A percentile compares a stretch with the other conserved stretches of the same genome.
phyloP scores from a whole-genome alignment of 2,329 filamentous ascomycete species.

The Cladosporium sp. region DNA sequence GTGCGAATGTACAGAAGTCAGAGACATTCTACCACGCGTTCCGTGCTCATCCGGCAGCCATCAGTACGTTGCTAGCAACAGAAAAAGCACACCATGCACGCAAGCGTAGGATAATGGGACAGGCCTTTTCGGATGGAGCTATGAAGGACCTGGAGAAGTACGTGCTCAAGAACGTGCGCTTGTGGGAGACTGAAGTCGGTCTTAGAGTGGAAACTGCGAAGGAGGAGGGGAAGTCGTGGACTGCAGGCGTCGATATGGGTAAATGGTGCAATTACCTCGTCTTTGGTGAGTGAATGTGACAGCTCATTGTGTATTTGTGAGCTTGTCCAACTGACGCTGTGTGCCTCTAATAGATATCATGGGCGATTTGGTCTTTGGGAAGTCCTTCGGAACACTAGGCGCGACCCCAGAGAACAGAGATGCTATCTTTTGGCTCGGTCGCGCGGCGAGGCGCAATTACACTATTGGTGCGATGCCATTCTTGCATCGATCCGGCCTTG shows the following conservation, averaged over 20 bases:
- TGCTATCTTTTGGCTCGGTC: conserved; percentile 44
- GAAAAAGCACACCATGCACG: conserved; percentile 47
- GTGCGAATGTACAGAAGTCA: conserved; percentile 51
- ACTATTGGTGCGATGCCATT: conserved; percentile 39
- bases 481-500: conserved; percentile 27
- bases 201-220: conserved; percentile 19
- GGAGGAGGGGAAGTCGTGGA: not conserved
- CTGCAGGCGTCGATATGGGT: not conserved
- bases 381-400: conserved; percentile 32
- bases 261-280: conserved; percentile 6
- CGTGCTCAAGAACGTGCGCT: conserved; percentile 27
- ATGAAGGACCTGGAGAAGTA: conserved; percentile 29
- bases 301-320: not conserved
- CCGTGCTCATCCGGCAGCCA: conserved; percentile 42
- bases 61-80: conserved; percentile 46
- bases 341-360: conserved; percentile 45
- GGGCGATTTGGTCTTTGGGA: conserved; percentile 49
- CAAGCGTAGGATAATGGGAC: conserved; percentile 47
- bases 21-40: conserved; percentile 49
- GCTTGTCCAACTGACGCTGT: not conserved
- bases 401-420: conserved; percentile 35
- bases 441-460: conserved; percentile 48
- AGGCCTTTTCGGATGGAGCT: conserved; percentile 44
- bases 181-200: conserved; percentile 20
- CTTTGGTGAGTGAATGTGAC: not conserved